Evolutionary conservation across 768 basidiomycete species (phyloP).

Genomic region (Serpula lacrymans): DNA sequence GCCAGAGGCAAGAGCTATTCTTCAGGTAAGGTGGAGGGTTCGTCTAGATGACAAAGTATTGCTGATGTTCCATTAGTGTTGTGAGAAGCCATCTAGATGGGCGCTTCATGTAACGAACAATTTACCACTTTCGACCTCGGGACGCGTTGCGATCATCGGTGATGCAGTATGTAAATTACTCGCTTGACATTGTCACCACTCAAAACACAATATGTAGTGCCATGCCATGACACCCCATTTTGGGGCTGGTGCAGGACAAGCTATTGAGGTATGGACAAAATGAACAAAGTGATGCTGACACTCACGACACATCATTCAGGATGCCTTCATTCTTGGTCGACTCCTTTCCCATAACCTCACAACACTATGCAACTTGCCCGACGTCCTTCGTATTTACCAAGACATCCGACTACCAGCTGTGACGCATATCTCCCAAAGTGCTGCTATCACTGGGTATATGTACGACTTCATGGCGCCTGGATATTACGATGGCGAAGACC

Average conservation of each 20-base stretch:
- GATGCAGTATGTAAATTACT: conserved; percentile 34
- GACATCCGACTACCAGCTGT: conserved; percentile 15
- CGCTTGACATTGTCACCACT: background rate
- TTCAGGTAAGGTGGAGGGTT: conserved; percentile 19
- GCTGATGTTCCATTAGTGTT: conserved; percentile 21
- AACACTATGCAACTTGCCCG: conserved; percentile 7
- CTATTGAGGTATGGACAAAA: conserved; percentile 42
- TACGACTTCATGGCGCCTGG: conserved; percentile 14
- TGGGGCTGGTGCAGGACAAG: conserved; percentile 58
- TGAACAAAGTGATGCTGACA: background rate
- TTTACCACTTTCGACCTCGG: conserved; percentile 34
- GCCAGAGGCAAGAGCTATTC: conserved; percentile 27
- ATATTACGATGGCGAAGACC: conserved; percentile 6
- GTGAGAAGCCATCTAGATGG: conserved; percentile 36
- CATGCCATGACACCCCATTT: conserved; percentile 55
- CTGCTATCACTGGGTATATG: conserved; percentile 13
- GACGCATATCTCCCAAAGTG: no score
- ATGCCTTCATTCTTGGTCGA: conserved; percentile 19
- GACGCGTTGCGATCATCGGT: conserved; percentile 42
- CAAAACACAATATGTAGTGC: background rate
- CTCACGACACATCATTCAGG: conserved; percentile 7
- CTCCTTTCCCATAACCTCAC: conserved; percentile 9
- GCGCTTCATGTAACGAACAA: conserved; percentile 37
- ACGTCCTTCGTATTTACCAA: conserved; percentile 15
- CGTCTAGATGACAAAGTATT: background rate